Evolutionary conservation across 1,284 basidiomycete species (phyloP).

Genomic region (Ceratobasidium sp.): DNA sequence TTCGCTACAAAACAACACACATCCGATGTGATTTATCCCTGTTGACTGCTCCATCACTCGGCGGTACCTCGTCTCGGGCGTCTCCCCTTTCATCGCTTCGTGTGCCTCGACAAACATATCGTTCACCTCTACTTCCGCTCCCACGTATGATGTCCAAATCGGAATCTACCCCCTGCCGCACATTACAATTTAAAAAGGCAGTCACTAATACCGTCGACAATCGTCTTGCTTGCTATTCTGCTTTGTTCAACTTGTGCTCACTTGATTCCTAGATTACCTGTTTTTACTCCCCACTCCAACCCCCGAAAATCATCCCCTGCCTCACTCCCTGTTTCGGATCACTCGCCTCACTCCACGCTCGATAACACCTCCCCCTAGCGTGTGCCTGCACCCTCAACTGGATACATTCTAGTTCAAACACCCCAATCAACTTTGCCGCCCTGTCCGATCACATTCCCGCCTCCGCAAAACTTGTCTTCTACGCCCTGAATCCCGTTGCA

Average conservation of each 20-base stretch:
- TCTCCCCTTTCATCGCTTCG: conserved; percentile 34
- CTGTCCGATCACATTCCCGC: conserved; percentile 21
- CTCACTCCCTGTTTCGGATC: background rate
- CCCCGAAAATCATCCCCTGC: background rate
- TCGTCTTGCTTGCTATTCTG: background rate
- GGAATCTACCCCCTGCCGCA: conserved; percentile 1
- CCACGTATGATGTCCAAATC: conserved; percentile 28
- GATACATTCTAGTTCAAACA: conserved; percentile 1
- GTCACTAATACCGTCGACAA: conserved; percentile 14
- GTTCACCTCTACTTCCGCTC: conserved; percentile 11
- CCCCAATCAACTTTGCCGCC: background rate
- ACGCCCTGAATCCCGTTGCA: conserved; percentile 14
- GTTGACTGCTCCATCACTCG: no score
- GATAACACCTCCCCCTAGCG: background rate
- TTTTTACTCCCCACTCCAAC: background rate
- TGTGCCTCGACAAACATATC: conserved; percentile 31
- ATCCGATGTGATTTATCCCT: no score
- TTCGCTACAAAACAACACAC: no score
- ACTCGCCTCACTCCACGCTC: background rate
- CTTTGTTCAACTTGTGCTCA: background rate
- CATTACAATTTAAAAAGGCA: background rate
- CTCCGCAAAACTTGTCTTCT: background rate
- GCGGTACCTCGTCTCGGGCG: conserved; percentile 36
- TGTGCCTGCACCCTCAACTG: conserved; percentile 21
- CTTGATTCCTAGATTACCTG: background rate